A percentile compares a stretch with the other conserved stretches of the same genome.
These are phyloP conservation scores for Cercospora sp. DNA, from an alignment of 2,329 filamentous ascomycete species.

Conservation along the genomic window DNA sequence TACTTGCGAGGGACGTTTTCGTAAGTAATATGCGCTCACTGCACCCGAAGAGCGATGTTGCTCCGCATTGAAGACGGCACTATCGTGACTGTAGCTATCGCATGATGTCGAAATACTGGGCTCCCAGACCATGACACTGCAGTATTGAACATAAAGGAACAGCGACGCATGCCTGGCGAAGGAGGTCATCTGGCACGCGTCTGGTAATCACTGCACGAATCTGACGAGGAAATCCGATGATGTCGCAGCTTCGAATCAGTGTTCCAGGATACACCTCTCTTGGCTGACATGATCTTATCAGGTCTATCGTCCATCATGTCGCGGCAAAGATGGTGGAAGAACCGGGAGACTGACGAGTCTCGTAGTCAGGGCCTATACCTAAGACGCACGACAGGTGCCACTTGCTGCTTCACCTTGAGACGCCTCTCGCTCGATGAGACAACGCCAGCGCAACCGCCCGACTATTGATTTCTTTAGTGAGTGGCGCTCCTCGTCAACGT, in stretches of 20 bases:
- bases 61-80: background rate
- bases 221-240: background rate
- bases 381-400: background rate
- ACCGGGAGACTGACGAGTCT: background rate
- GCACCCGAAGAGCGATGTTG: background rate
- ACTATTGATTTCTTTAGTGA: background rate
- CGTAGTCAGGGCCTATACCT: background rate
- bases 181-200: background rate
- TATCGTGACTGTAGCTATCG: background rate
- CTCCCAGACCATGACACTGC: background rate
- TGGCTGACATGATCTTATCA: background rate
- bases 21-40: background rate
- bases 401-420: background rate
- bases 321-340: background rate
- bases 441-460: background rate
- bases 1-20: background rate
- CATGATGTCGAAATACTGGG: background rate
- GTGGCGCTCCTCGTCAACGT: background rate
- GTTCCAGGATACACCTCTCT: background rate
- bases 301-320: background rate
- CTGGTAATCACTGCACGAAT: background rate
- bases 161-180: background rate
- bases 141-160: background rate
- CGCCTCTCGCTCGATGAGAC: background rate
- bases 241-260: background rate